Evolutionary conservation across 2,329 filamentous ascomycete genomes (phyloP).

Genomic region (Aphanocladium album): DNA sequence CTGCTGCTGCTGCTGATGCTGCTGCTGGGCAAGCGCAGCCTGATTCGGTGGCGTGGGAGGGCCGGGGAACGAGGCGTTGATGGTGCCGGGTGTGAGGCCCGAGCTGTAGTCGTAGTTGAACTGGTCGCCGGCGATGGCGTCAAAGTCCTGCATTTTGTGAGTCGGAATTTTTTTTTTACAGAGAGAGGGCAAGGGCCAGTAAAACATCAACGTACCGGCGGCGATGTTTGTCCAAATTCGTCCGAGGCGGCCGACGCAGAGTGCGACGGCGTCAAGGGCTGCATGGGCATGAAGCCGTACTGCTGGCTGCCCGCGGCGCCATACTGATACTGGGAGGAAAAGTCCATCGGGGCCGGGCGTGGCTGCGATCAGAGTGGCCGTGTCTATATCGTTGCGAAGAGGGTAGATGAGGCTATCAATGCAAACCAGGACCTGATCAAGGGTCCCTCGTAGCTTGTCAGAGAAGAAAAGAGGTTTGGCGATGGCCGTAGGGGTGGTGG

Average conservation of each 20-base stretch:
- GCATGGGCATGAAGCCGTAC: constrained; percentile 50
- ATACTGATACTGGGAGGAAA: constrained; percentile 43
- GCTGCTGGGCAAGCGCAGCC: constrained; percentile 22
- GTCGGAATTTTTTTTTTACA: no score
- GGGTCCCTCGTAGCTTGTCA: no score
- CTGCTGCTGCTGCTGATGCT: constrained; percentile 20
- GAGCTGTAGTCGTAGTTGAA: constrained; percentile 42
- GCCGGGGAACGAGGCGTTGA: constrained; percentile 33
- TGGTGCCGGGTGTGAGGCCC: constrained; percentile 25
- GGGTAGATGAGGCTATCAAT: not conserved
- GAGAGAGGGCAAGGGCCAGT: no score
- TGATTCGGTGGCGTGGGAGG: constrained; percentile 50
- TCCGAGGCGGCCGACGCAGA: constrained; percentile 51
- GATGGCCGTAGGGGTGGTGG: no score
- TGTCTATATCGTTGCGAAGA: not conserved
- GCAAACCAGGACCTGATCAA: no score
- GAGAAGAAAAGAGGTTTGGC: no score
- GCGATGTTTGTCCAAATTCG: constrained; percentile 50
- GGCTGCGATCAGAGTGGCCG: no score
- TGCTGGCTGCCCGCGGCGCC: constrained; percentile 32
- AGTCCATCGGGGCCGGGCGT: constrained; percentile 41
- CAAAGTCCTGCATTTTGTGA: constrained; percentile 48
- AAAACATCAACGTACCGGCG: constrained; percentile 48
- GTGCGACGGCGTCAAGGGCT: constrained; percentile 51
- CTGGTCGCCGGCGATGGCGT: constrained; percentile 39